These are phyloP conservation scores for Nicotiana attenuata DNA, from an alignment of 257 asterid species.

Conservation along the genomic window DNA sequence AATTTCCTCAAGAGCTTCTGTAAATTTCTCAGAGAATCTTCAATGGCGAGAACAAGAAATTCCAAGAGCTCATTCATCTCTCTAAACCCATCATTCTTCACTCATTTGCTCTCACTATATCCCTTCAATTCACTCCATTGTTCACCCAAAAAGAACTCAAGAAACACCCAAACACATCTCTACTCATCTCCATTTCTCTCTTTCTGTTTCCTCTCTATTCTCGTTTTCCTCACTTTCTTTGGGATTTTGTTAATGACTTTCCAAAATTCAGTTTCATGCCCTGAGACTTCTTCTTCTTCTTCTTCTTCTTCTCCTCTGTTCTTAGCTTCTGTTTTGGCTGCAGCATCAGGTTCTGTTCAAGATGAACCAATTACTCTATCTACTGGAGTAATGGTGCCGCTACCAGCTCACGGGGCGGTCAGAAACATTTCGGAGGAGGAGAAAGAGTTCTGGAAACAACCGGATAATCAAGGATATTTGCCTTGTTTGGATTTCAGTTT, in stretches of 20 bases:
- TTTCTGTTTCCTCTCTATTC: slow-evolving; percentile 29
- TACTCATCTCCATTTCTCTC: neutral
- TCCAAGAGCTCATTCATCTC: slow-evolving; percentile 36
- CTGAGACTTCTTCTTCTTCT: slow-evolving; percentile 19
- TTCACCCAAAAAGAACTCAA: slow-evolving; percentile 33
- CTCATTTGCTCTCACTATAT: slow-evolving; percentile 25
- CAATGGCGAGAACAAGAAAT: slow-evolving; percentile 21
- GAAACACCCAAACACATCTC: slow-evolving; percentile 21
- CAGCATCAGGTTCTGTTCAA: neutral
- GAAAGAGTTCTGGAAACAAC: slow-evolving; percentile 57
- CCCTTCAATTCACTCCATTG: slow-evolving; percentile 23
- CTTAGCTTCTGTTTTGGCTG: slow-evolving; percentile 21
- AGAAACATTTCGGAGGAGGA: slow-evolving; percentile 36
- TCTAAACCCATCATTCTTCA: slow-evolving; percentile 32
- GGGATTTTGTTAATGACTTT: slow-evolving; percentile 29
- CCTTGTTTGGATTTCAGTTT: slow-evolving; percentile 54
- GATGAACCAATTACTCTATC: slow-evolving; percentile 5
- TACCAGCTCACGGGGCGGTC: slow-evolving; percentile 31
- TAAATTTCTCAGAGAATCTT: neutral
- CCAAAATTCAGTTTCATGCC: slow-evolving; percentile 28
- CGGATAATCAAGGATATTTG: slow-evolving; percentile 41
- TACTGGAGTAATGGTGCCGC: slow-evolving; percentile 36
- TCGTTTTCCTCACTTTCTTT: slow-evolving; percentile 29
- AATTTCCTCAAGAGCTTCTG: too few species aligned
- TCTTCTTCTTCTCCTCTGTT: slow-evolving; percentile 20